phyloP scores from a whole-genome alignment of 306 rosid species.

The Fragaria vesca region DNA sequence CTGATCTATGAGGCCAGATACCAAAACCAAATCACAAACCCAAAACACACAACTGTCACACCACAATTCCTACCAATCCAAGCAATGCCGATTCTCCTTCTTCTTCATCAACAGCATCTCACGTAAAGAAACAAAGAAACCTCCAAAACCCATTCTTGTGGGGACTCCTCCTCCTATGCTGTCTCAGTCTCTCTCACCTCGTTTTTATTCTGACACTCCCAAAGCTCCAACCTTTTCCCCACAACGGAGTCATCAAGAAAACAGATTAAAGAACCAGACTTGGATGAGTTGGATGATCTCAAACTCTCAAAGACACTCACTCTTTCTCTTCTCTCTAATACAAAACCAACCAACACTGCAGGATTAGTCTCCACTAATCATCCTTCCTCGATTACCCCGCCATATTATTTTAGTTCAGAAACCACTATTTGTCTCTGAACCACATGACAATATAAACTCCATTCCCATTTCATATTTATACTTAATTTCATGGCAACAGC shows the following conservation, averaged over 20 bases:
- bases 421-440: conserved; percentile 30
- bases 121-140: conserved; percentile 6
- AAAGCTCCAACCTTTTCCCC: not conserved
- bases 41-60: conserved; percentile 1
- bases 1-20: not conserved
- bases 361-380: not conserved
- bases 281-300: not conserved
- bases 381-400: conserved; percentile 64
- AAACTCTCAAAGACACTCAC: not conserved
- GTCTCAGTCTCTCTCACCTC: not conserved
- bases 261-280: not conserved
- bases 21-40: conserved; percentile 11
- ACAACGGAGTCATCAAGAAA: conserved; percentile 14
- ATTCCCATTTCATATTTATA: not conserved
- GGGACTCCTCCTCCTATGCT: not conserved
- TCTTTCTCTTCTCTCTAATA: not conserved
- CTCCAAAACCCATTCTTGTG: not conserved
- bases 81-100: conserved; percentile 11
- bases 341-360: not conserved
- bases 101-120: not conserved
- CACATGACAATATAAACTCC: conserved; percentile 43
- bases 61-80: not conserved
- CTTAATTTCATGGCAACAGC: conserved; percentile 54
- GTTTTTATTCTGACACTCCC: conserved; percentile 14
- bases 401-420: conserved; percentile 34